A percentile compares a stretch with the other conserved stretches of the same genome.
These are phyloP conservation scores for Fusarium agapanthi DNA, from an alignment of 2,329 filamentous ascomycete species.

Conservation along the genomic window DNA sequence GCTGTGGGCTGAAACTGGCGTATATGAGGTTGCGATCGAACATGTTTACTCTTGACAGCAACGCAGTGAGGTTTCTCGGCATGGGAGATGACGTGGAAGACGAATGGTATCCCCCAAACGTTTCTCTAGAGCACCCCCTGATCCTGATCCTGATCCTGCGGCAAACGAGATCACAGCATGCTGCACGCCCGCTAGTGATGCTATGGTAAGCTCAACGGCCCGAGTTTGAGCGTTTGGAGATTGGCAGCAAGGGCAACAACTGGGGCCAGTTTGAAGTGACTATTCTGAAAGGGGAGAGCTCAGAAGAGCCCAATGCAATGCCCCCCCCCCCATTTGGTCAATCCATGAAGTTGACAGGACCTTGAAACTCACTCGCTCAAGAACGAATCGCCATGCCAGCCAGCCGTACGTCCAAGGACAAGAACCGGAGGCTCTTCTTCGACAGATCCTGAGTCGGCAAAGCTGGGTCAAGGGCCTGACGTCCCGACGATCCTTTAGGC, in stretches of 20 bases:
- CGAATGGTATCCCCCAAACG: slow-evolving; percentile 3
- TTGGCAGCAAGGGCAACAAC: slow-evolving; percentile 17
- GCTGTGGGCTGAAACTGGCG: background rate
- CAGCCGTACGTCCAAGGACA: slow-evolving; percentile 16
- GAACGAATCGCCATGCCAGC: slow-evolving; percentile 18
- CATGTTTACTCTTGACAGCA: background rate
- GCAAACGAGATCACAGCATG: slow-evolving; percentile 34
- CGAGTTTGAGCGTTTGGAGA: slow-evolving; percentile 25
- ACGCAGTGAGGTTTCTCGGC: slow-evolving; percentile 5
- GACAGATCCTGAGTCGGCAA: slow-evolving; percentile 32
- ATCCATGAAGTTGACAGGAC: slow-evolving; percentile 12
- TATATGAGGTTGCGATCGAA: background rate
- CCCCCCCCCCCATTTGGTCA: slow-evolving; percentile 12
- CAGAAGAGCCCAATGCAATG: slow-evolving; percentile 23
- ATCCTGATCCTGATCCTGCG: slow-evolving; percentile 27
- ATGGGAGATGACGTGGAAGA: slow-evolving; percentile 21
- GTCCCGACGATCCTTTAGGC: slow-evolving; percentile 35
- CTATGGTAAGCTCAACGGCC: slow-evolving; percentile 27
- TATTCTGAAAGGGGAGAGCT: slow-evolving; percentile 25
- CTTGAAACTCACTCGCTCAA: slow-evolving; percentile 14
- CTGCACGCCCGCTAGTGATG: slow-evolving; percentile 16
- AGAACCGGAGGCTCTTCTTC: slow-evolving; percentile 20
- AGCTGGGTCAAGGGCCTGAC: slow-evolving; percentile 37
- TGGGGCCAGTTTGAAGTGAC: slow-evolving; percentile 16
- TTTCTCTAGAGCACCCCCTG: slow-evolving; percentile 23